A percentile compares a stretch with the other conserved stretches of the same genome.
These are phyloP conservation scores for Phylloporus sp. DNA, from an alignment of 768 basidiomycete genomes.

Conservation along the genomic window DNA sequence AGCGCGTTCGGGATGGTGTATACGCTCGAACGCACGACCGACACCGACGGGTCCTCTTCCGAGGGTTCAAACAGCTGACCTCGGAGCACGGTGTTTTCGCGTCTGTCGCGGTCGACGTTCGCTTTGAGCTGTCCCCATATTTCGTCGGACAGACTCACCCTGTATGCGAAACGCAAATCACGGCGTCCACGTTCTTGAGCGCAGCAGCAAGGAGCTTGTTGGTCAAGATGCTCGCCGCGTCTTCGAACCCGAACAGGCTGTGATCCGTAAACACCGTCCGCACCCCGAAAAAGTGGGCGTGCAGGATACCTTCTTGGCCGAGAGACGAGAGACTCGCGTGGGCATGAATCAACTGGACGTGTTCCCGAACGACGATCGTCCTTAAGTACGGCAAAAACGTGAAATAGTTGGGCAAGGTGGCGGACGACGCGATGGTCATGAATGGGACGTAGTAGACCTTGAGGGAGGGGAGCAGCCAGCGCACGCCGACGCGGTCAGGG, in stretches of 20 bases:
- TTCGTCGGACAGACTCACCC: constrained; percentile 49
- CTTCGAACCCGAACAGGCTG: constrained; percentile 92
- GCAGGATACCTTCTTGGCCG: constrained; percentile 89
- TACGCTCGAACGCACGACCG: constrained; percentile 52
- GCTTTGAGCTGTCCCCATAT: neutral
- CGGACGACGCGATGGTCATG: constrained; percentile 81
- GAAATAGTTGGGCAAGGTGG: constrained; percentile 92
- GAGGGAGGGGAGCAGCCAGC: constrained; percentile 80
- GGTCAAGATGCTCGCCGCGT: constrained; percentile 94
- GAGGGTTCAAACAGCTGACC: constrained; percentile 64
- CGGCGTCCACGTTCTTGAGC: constrained; percentile 86
- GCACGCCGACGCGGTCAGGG: constrained; percentile 80
- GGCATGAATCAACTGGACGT: constrained; percentile 82
- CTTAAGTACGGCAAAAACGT: constrained; percentile 89
- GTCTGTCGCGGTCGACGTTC: constrained; percentile 42
- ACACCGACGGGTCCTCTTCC: constrained; percentile 39
- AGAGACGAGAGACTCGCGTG: constrained; percentile 89
- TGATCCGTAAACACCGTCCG: constrained; percentile 97
- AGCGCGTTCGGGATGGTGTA: constrained; percentile 95
- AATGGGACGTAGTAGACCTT: constrained; percentile 96
- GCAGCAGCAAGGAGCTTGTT: constrained; percentile 91
- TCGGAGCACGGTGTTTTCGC: constrained; percentile 94
- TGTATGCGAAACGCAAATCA: constrained; percentile 95
- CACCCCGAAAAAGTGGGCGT: constrained; percentile 80
- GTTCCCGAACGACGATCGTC: constrained; percentile 81